phyloP scores from a whole-genome alignment of 805 yeast species.

The Ogataea dorogensis region DNA sequence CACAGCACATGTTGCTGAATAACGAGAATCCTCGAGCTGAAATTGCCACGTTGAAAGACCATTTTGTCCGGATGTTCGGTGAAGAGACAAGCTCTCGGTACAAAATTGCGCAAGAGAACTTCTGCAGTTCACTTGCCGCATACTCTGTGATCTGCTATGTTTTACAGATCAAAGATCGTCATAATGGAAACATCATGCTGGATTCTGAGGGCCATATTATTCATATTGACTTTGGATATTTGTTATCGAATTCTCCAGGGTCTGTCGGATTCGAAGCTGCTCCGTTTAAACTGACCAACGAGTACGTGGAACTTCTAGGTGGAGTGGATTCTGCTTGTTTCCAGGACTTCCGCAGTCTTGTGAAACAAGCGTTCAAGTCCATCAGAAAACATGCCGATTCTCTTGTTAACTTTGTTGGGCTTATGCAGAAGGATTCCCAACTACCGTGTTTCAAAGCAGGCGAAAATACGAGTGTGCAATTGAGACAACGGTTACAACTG shows the following conservation, averaged over 20 bases:
- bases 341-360: slow-evolving; percentile 55
- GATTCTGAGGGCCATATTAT: slow-evolving; percentile 94
- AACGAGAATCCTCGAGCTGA: slow-evolving; percentile 71
- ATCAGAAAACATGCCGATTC: slow-evolving; percentile 73
- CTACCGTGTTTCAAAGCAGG: slow-evolving; percentile 93
- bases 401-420: slow-evolving; percentile 77
- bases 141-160: slow-evolving; percentile 89
- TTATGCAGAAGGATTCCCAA: slow-evolving; percentile 89
- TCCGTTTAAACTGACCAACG: slow-evolving; percentile 89
- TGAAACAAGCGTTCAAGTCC: slow-evolving; percentile 72
- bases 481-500: slow-evolving; percentile 79
- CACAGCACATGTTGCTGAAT: slow-evolving; percentile 64
- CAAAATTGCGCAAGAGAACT: slow-evolving; percentile 77
- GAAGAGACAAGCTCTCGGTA: slow-evolving; percentile 51
- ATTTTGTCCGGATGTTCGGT: slow-evolving; percentile 77
- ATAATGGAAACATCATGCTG: slow-evolving; percentile 95
- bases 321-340: slow-evolving; percentile 67
- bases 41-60: slow-evolving; percentile 73
- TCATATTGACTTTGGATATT: slow-evolving; percentile 93
- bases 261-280: slow-evolving; percentile 97
- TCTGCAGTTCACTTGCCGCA: slow-evolving; percentile 84
- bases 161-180: slow-evolving; percentile 92
- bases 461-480: slow-evolving; percentile 71
- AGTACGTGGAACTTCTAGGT: slow-evolving; percentile 85
- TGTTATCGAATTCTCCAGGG: slow-evolving; percentile 93